Evolutionary conservation across 352 stramenopile genomes (phyloP).

Genomic region (Globisporangium paroecandrum): DNA sequence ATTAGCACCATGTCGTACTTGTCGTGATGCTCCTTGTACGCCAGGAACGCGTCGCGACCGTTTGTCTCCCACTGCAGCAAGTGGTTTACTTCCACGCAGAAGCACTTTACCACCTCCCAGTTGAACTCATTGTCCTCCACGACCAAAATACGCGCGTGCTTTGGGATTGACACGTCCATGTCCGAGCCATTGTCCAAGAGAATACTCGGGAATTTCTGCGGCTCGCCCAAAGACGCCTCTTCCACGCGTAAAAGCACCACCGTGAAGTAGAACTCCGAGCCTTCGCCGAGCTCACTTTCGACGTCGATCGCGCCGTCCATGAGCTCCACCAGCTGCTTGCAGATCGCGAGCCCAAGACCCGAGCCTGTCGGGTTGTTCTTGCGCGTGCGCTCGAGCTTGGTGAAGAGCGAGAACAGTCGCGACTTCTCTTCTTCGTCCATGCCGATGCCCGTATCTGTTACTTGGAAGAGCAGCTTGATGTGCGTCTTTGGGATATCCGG

Average conservation of each 20-base stretch:
- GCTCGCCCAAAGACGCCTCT: constrained; percentile 37
- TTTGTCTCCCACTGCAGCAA: constrained; percentile 82
- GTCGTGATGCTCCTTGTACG: constrained; percentile 75
- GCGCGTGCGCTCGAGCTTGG: constrained; percentile 55
- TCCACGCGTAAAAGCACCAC: constrained; percentile 53
- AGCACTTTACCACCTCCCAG: constrained; percentile 88
- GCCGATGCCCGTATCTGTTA: constrained; percentile 65
- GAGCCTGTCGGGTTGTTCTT: constrained; percentile 73
- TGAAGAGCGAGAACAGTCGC: constrained; percentile 61
- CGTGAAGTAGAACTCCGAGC: constrained; percentile 69
- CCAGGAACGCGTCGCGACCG: constrained; percentile 58
- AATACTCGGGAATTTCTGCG: constrained; percentile 40
- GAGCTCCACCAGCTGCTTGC: constrained; percentile 68
- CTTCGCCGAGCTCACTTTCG: constrained; percentile 58
- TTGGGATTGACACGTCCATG: constrained; percentile 38
- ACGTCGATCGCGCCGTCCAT: constrained; percentile 73
- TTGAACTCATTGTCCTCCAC: constrained; percentile 91
- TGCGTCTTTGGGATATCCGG: constrained; percentile 49
- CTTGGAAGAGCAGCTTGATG: constrained; percentile 66
- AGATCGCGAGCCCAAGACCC: constrained; percentile 66
- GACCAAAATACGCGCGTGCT: constrained; percentile 73
- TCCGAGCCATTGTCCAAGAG: constrained; percentile 15
- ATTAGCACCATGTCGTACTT: constrained; percentile 80
- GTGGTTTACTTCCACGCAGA: constrained; percentile 79
- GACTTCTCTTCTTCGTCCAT: constrained; percentile 69